Evolutionary conservation across 495 filamentous ascomycete species (phyloP).

Genomic region (Lasiosphaeris hirsuta): DNA sequence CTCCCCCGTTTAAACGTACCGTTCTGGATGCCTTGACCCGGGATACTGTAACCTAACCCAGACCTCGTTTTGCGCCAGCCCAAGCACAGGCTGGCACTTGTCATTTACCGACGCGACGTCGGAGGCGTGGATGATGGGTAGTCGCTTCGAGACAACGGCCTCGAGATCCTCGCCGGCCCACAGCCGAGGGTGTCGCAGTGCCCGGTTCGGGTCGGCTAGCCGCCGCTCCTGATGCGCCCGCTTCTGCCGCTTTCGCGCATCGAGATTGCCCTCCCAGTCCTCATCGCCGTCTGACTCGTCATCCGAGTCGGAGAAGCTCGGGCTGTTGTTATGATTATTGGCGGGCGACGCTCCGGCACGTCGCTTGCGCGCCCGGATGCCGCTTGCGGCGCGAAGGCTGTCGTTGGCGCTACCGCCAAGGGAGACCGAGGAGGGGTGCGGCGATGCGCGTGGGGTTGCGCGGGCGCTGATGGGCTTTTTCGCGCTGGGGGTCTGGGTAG

Average conservation of each 20-base stretch:
- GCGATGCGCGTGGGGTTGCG: not conserved
- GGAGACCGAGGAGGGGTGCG: not conserved
- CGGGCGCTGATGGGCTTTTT: slow-evolving; percentile 1
- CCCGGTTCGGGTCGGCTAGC: slow-evolving; percentile 52
- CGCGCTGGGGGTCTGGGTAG: not conserved
- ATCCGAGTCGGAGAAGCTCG: slow-evolving; percentile 32
- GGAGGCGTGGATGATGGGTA: slow-evolving; percentile 60
- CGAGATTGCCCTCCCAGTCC: slow-evolving; percentile 31
- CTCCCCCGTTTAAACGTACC: slow-evolving; percentile 49
- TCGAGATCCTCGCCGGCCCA: slow-evolving; percentile 51
- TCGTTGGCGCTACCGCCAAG: not conserved
- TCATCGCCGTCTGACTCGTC: slow-evolving; percentile 31
- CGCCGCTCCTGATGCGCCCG: slow-evolving; percentile 14
- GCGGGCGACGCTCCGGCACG: slow-evolving; percentile 21
- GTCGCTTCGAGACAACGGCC: slow-evolving; percentile 9
- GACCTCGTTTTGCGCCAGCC: slow-evolving; percentile 49
- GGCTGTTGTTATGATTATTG: slow-evolving; percentile 14
- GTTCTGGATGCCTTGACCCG: slow-evolving; percentile 63
- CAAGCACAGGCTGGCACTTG: slow-evolving; percentile 45
- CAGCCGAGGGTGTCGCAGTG: slow-evolving; percentile 57
- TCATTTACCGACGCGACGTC: slow-evolving; percentile 57
- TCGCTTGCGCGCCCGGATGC: slow-evolving; percentile 27
- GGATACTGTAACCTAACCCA: slow-evolving; percentile 68
- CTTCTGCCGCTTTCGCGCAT: slow-evolving; percentile 34
- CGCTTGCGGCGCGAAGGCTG: not conserved